Conservation (phyloP, 75 land plant genomes). For the Picea glauca region DNA sequence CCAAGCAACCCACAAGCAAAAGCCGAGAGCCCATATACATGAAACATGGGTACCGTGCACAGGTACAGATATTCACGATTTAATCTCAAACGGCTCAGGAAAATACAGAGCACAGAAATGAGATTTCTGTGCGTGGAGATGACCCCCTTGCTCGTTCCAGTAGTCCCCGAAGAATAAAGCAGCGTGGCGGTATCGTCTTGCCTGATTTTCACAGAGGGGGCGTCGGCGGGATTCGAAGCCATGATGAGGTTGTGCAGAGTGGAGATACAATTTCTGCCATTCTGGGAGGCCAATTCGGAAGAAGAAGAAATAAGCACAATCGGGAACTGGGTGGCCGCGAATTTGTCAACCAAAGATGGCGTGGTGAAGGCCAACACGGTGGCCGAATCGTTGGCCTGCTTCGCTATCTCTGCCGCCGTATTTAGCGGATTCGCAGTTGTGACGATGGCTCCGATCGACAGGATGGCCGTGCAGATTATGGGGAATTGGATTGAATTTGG, state of each 20-base stretch:
- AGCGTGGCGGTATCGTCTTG: slow-evolving; percentile 23
- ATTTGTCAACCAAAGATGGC: slow-evolving; percentile 23
- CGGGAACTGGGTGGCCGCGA: slow-evolving; percentile 18
- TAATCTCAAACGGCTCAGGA: neutral
- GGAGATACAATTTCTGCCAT: slow-evolving; percentile 16
- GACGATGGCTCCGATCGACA: slow-evolving; percentile 55
- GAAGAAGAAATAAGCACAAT: slow-evolving; percentile 20
- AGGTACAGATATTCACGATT: slow-evolving; percentile 15
- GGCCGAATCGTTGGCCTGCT: slow-evolving; percentile 42
- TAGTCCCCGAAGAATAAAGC: slow-evolving; percentile 32
- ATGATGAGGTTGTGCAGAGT: slow-evolving; percentile 16
- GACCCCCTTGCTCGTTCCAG: slow-evolving; percentile 32
- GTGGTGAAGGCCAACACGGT: slow-evolving; percentile 24
- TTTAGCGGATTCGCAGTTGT: slow-evolving; percentile 74
- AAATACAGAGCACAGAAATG: slow-evolving; percentile 8
- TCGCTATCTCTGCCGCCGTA: slow-evolving; percentile 53
- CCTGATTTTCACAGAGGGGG: slow-evolving; percentile 3
- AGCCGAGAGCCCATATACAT: slow-evolving; percentile 52
- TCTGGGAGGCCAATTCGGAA: slow-evolving; percentile 12
- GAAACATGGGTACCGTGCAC: slow-evolving; percentile 53
- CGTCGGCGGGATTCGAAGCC: neutral
- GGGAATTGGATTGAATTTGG: slow-evolving; percentile 64
- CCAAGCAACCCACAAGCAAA: slow-evolving; percentile 28
- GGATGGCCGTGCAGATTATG: slow-evolving; percentile 41
- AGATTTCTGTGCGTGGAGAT: slow-evolving; percentile 21